These are phyloP conservation scores for Niebla homalea DNA, from an alignment of 495 filamentous ascomycete species.

Conservation along the genomic window DNA sequence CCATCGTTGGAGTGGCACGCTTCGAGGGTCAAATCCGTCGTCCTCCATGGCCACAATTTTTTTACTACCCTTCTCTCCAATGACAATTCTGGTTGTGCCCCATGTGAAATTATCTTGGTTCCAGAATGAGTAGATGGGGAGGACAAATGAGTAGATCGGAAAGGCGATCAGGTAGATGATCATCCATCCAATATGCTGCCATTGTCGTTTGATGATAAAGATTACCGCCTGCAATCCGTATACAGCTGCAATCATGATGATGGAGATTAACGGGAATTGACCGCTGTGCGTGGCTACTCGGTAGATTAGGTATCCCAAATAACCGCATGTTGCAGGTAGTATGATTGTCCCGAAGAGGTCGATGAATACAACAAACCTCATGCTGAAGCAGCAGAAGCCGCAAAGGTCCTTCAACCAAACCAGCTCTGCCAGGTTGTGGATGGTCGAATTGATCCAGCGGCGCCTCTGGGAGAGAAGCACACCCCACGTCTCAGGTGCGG, in stretches of 20 bases:
- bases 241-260: constrained; percentile 76
- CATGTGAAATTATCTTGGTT: constrained; percentile 96
- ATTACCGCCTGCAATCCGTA: constrained; percentile 94
- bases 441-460: constrained; percentile 97
- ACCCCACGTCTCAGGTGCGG: constrained; percentile 85
- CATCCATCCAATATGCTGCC: constrained; percentile 99
- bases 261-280: constrained; percentile 72
- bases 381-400: constrained; percentile 97
- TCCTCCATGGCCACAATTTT: constrained; percentile 78
- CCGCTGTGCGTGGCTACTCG: constrained; percentile 54
- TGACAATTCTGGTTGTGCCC: constrained; percentile 95
- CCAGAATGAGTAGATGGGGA: constrained; percentile 98
- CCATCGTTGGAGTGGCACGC: constrained; percentile 90
- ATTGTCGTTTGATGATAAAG: constrained; percentile 90
- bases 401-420: constrained; percentile 82
- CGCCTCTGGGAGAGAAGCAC: constrained; percentile 88
- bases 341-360: constrained; percentile 91
- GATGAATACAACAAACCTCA: constrained; percentile 94
- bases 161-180: constrained; percentile 91
- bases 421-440: constrained; percentile 88
- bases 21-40: constrained; percentile 76
- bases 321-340: constrained; percentile 79
- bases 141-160: constrained; percentile 83
- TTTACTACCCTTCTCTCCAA: constrained; percentile 84
- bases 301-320: constrained; percentile 85